These are phyloP conservation scores for Cavenderia fasciculata DNA, from an alignment of 78 protist species.

Conservation along the genomic window DNA sequence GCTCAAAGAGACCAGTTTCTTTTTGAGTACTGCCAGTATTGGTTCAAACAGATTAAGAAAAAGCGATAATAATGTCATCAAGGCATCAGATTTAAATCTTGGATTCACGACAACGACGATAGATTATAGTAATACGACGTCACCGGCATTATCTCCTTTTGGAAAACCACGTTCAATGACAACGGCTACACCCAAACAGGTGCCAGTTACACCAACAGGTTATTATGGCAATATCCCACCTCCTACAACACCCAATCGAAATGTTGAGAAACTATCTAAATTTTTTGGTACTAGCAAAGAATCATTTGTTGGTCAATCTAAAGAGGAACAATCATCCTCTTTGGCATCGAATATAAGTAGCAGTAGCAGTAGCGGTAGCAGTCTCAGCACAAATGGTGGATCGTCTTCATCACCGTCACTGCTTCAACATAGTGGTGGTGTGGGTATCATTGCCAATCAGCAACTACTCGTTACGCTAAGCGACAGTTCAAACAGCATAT, in stretches of 20 bases:
- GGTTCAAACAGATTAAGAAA: constrained; percentile 41
- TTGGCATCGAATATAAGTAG: neutral
- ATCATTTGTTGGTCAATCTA: neutral
- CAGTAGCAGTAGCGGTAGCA: neutral
- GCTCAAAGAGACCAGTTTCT: constrained; percentile 18
- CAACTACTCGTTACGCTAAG: neutral
- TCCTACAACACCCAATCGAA: neutral
- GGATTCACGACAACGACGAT: too few species aligned
- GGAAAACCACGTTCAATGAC: too few species aligned
- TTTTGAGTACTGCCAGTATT: constrained; percentile 56
- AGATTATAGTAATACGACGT: too few species aligned
- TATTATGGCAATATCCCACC: neutral
- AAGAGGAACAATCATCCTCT: neutral
- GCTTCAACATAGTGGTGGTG: too few species aligned
- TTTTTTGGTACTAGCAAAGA: neutral
- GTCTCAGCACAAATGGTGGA: neutral
- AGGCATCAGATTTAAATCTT: too few species aligned
- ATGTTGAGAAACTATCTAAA: neutral
- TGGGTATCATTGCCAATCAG: too few species aligned
- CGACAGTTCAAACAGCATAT: neutral
- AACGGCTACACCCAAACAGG: too few species aligned
- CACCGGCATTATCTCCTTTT: too few species aligned
- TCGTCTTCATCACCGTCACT: too few species aligned
- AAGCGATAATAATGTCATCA: neutral
- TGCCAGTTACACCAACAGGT: too few species aligned